Percentiles rank a stretch among this genome's conserved stretches.
These are phyloP conservation scores for Phyllosticta citrichinensis DNA, from an alignment of 2,329 filamentous ascomycete species.

Conservation along the genomic window DNA sequence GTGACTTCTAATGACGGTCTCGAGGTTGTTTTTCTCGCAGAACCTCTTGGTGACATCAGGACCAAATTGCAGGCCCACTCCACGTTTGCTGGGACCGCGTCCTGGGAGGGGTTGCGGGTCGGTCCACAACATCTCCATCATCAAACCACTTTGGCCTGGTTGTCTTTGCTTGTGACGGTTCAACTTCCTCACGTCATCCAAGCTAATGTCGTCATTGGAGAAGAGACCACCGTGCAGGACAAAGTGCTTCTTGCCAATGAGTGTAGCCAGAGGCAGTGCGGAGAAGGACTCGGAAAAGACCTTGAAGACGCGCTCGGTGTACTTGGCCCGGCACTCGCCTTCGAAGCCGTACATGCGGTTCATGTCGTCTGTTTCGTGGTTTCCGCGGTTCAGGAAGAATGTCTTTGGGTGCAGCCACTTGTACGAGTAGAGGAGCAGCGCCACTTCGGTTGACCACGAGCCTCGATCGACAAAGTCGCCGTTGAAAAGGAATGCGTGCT, in stretches of 20 bases:
- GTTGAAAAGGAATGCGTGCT: slow-evolving; percentile 94
- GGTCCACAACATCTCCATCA: slow-evolving; percentile 99
- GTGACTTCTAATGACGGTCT: slow-evolving; percentile 92
- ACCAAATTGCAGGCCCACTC: slow-evolving; percentile 92
- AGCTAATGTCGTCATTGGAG: slow-evolving; percentile 83
- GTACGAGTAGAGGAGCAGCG: slow-evolving; percentile 85
- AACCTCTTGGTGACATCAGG: slow-evolving; percentile 94
- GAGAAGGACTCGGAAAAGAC: slow-evolving; percentile 98
- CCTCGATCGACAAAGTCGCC: slow-evolving; percentile 97
- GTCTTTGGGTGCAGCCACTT: slow-evolving; percentile 84
- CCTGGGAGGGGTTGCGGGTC: slow-evolving; percentile 82
- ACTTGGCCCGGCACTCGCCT: slow-evolving; percentile 96
- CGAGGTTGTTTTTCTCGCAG: slow-evolving; percentile 89
- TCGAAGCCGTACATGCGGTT: slow-evolving; percentile 98
- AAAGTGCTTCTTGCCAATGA: slow-evolving; percentile 84
- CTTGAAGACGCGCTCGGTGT: slow-evolving; percentile 92
- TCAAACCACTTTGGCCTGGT: slow-evolving; percentile 83
- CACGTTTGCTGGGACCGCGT: slow-evolving; percentile 88
- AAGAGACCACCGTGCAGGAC: slow-evolving; percentile 92
- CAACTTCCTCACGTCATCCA: slow-evolving; percentile 90
- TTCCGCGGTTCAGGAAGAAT: slow-evolving; percentile 95
- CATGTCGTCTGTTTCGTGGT: slow-evolving; percentile 99
- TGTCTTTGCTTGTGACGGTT: slow-evolving; percentile 86
- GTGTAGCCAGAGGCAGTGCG: slow-evolving; percentile 78
- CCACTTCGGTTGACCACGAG: slow-evolving; percentile 97